Percentiles rank a stretch among this genome's conserved stretches.
phyloP scores from a whole-genome alignment of 768 basidiomycete genomes.

The Podaxis sp. region DNA sequence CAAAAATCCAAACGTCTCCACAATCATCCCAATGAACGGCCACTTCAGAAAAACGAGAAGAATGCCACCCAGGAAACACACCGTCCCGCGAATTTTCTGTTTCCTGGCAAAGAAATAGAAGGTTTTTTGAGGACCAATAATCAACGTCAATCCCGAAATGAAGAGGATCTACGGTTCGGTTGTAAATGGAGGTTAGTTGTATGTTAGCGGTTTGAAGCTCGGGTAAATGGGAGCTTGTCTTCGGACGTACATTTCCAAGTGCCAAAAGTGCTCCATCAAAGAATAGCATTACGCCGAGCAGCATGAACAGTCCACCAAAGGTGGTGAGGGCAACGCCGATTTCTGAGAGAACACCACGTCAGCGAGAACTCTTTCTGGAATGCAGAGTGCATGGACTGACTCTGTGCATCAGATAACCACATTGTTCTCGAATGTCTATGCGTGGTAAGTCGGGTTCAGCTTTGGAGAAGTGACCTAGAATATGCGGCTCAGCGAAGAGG shows the following conservation, averaged over 20 bases:
- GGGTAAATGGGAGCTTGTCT: not conserved
- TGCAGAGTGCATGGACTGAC: slow-evolving; percentile 31
- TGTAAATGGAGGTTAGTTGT: not conserved
- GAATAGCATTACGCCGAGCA: slow-evolving; percentile 93
- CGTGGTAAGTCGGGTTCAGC: not conserved
- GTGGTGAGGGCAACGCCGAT: slow-evolving; percentile 97
- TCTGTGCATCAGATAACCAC: slow-evolving; percentile 70
- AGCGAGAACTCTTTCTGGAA: not conserved
- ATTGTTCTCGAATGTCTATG: slow-evolving; percentile 29
- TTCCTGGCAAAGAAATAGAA: slow-evolving; percentile 97
- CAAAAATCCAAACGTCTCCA: slow-evolving; percentile 96
- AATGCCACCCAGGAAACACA: slow-evolving; percentile 88
- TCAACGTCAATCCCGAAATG: slow-evolving; percentile 89
- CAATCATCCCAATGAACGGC: slow-evolving; percentile 89
- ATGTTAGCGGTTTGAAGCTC: not conserved
- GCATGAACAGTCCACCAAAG: slow-evolving; percentile 94
- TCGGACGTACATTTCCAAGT: slow-evolving; percentile 79
- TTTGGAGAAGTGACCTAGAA: not conserved
- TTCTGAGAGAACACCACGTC: slow-evolving; percentile 45
- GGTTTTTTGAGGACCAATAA: slow-evolving; percentile 96
- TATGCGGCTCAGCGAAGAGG: not conserved
- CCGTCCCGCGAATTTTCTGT: slow-evolving; percentile 89
- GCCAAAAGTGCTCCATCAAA: slow-evolving; percentile 96
- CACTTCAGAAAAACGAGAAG: slow-evolving; percentile 93
- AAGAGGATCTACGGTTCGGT: slow-evolving; percentile 75